A percentile compares a stretch with the other conserved stretches of the same genome.
Conservation (phyloP, 1,139 yeast species). For the Yamadazyma sp. region DNA sequence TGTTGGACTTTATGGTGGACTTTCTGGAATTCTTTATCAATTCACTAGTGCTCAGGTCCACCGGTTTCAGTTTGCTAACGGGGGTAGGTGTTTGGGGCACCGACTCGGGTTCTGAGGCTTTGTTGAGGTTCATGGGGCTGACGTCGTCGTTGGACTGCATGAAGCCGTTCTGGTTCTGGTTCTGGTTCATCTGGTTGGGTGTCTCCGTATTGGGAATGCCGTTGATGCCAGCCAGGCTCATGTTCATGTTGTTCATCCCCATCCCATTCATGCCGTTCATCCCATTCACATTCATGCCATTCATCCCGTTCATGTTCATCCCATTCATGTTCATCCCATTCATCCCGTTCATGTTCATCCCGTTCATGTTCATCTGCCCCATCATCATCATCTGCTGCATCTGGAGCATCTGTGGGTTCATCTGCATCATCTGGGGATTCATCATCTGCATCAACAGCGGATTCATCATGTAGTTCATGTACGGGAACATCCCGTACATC, state of each 20-base stretch:
- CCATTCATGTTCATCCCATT: slow-evolving; percentile 4
- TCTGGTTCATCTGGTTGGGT: slow-evolving; percentile 2
- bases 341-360: slow-evolving; percentile 6
- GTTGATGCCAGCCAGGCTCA: slow-evolving; percentile 4
- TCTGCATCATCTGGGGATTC: slow-evolving; percentile 8
- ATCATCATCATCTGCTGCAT: slow-evolving; percentile 17
- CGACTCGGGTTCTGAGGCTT: background rate
- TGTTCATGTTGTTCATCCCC: slow-evolving; percentile 7
- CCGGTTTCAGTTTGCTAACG: background rate
- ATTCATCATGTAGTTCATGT: slow-evolving; percentile 11
- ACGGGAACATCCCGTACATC: slow-evolving; percentile 14
- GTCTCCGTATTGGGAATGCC: slow-evolving; percentile 5
- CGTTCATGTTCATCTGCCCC: slow-evolving; percentile 29
- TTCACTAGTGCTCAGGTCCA: slow-evolving; percentile 18
- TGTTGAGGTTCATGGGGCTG: slow-evolving; percentile 6
- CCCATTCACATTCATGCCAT: slow-evolving; percentile 5
- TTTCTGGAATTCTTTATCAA: slow-evolving; percentile 32
- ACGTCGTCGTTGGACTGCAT: slow-evolving; percentile 1
- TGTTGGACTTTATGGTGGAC: slow-evolving; percentile 34
- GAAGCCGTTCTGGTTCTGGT: no score
- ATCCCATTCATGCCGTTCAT: background rate
- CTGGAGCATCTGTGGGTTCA: slow-evolving; percentile 15
- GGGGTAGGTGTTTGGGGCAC: slow-evolving; percentile 1
- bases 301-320: slow-evolving; percentile 6
- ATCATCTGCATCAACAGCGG: slow-evolving; percentile 7